A percentile compares a stretch with the other conserved stretches of the same genome.
These are phyloP conservation scores for Pichia sp. DNA, from an alignment of 1,139 yeast genomes.

Conservation along the genomic window DNA sequence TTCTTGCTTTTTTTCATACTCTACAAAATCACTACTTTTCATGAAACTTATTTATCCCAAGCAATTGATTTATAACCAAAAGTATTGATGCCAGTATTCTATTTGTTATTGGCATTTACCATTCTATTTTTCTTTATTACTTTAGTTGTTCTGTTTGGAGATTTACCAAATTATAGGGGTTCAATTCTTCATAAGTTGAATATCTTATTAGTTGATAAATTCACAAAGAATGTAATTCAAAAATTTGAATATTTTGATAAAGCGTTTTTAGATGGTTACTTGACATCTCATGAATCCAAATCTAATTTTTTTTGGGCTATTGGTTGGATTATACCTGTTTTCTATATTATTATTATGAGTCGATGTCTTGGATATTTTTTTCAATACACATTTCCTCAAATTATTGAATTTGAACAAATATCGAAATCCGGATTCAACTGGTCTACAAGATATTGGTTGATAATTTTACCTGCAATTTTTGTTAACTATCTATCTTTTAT, in stretches of 20 bases:
- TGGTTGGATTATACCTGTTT: constrained; percentile 46
- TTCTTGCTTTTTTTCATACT: not conserved
- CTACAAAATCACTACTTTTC: not conserved
- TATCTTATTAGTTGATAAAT: constrained; percentile 3
- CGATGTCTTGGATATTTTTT: constrained; percentile 46
- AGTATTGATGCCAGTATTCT: constrained; percentile 3
- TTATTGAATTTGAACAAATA: constrained; percentile 5
- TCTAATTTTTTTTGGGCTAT: constrained; percentile 8
- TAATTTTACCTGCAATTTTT: constrained; percentile 33
- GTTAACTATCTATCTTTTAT: constrained; percentile 36
- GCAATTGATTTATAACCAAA: not conserved
- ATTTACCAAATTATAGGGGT: constrained; percentile 17
- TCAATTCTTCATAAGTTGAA: constrained; percentile 11
- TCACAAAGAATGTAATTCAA: not conserved
- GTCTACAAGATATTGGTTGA: constrained; percentile 15
- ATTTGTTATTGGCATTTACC: not conserved
- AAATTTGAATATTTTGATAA: constrained; percentile 7
- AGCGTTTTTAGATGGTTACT: constrained; percentile 5
- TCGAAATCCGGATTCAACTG: constrained; percentile 1
- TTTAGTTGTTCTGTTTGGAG: constrained; percentile 18
- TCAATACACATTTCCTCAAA: constrained; percentile 30
- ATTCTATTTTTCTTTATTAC: not conserved
- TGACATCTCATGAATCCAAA: constrained; percentile 12
- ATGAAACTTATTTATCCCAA: not conserved
- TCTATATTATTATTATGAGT: constrained; percentile 40